Evolutionary conservation across 192 early-diverging fungal genomes (phyloP), one percentile per base, ranked within the genome.

Genomic region (Linnemannia elongata): DNA sequence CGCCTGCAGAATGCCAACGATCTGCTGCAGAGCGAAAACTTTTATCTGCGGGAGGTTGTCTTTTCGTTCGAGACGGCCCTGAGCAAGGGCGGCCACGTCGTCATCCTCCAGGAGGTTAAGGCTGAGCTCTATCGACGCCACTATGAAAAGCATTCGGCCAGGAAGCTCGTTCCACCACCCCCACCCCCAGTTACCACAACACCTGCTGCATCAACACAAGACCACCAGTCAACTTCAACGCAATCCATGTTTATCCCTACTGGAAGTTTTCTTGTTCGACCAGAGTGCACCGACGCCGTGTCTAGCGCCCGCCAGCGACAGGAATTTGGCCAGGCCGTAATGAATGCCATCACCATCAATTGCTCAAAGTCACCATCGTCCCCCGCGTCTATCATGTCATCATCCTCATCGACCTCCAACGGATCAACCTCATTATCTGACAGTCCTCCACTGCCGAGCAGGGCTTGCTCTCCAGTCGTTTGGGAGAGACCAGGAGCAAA

Each of bases 31-130:
- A 74, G 73, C 47, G 90, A 93, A 38, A 91, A 77, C 24, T 88
- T 78, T 70, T 92, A 91, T 72, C 75, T 90, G 35, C 90, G 89
- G 44, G 88, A 88, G 49, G 72, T 92, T 4, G 71, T 89, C 22
- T 77, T 90, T 44, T 89, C 85, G 15, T 87, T 92, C n/a, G 90
- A 93, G 77, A 71, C 72, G 6, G 80, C 81, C 0, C 57, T 91
- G 17, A 77, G 55, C 80, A 87, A 81, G 27, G 72, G 60, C 35
- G 85, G 85, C 20, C 74, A 87, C 52, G 44, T 73, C 6, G 39
- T 76, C 18, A 70, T 87, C 15, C 63, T 87, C 1, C 85, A 87
- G 72, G 79, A 87, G 30, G 85, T 87, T 76, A 87, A 87, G 72
- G 76, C 79, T 12, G 85, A 87, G 49, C 76, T 87, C 1, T 87